Conservation (phyloP, 495 filamentous ascomycete genomes). For the Neurospora terricola region DNA sequence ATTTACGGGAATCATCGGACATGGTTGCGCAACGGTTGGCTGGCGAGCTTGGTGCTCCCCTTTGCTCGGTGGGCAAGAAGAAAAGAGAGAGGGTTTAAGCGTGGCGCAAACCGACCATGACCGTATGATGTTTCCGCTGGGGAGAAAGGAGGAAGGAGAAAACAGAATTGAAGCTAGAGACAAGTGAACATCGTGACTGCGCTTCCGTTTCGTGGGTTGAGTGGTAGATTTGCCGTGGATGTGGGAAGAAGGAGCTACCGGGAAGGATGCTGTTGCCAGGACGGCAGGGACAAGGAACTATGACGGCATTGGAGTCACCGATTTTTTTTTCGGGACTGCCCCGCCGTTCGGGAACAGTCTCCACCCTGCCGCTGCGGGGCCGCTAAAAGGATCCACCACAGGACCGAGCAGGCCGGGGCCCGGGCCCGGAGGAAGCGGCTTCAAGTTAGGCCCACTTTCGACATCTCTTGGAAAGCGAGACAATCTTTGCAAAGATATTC, state of each 20-base stretch:
- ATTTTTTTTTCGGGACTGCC: neutral
- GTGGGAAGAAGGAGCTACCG: neutral
- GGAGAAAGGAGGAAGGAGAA: neutral
- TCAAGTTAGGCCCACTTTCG: neutral
- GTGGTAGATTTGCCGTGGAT: neutral
- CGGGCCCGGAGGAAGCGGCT: neutral
- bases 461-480: neutral
- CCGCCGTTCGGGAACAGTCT: neutral
- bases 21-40: constrained; percentile 12
- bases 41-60: neutral
- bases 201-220: neutral
- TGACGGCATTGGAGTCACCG: neutral
- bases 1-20: constrained; percentile 26
- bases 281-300: neutral
- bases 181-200: neutral
- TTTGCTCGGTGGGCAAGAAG: neutral
- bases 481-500: neutral
- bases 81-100: neutral
- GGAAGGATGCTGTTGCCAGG: neutral
- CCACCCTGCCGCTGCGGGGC: neutral
- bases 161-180: neutral
- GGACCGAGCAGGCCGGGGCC: neutral
- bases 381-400: neutral
- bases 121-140: neutral
- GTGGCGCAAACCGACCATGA: neutral